These are phyloP conservation scores for Saksenaea oblongispora DNA, from an alignment of 371 early-diverging fungal genomes.

Conservation along the genomic window DNA sequence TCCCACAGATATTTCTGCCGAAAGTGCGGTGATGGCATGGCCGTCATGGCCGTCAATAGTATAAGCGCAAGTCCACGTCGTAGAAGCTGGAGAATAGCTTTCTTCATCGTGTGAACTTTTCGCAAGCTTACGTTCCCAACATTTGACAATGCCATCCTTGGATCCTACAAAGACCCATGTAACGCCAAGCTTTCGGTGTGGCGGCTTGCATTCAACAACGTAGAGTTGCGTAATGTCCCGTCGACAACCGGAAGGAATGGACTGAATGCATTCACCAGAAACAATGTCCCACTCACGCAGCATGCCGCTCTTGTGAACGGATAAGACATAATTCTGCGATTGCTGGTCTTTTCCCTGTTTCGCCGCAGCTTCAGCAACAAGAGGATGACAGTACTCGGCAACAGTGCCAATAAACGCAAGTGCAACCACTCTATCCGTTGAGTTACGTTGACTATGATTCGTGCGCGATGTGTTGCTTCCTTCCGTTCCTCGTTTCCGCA, in stretches of 20 bases:
- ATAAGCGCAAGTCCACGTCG: slow-evolving; percentile 31
- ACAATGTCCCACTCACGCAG: slow-evolving; percentile 40
- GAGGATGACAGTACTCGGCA: slow-evolving; percentile 30
- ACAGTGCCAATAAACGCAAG: slow-evolving; percentile 29
- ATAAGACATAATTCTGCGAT: slow-evolving; percentile 27
- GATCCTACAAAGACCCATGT: slow-evolving; percentile 32
- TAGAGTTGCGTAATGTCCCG: slow-evolving; percentile 24
- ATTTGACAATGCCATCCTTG: slow-evolving; percentile 37
- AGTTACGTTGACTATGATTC: background rate
- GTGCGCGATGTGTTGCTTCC: background rate
- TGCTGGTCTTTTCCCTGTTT: slow-evolving; percentile 7
- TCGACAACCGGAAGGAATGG: slow-evolving; percentile 23
- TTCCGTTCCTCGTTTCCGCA: slow-evolving; percentile 1
- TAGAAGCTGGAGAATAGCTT: background rate
- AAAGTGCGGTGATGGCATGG: slow-evolving; percentile 24
- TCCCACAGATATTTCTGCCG: slow-evolving; percentile 30
- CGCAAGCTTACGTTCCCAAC: slow-evolving; percentile 36
- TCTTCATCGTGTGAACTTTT: slow-evolving; percentile 6
- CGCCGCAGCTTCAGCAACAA: slow-evolving; percentile 32
- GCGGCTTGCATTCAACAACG: slow-evolving; percentile 25
- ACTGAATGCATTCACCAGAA: slow-evolving; percentile 33
- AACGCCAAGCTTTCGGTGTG: slow-evolving; percentile 22
- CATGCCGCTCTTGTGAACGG: slow-evolving; percentile 36
- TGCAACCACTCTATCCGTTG: slow-evolving; percentile 21
- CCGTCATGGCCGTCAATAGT: slow-evolving; percentile 23